Conservation (phyloP, 2,329 filamentous ascomycete species). For the Colletotrichum sp. region DNA sequence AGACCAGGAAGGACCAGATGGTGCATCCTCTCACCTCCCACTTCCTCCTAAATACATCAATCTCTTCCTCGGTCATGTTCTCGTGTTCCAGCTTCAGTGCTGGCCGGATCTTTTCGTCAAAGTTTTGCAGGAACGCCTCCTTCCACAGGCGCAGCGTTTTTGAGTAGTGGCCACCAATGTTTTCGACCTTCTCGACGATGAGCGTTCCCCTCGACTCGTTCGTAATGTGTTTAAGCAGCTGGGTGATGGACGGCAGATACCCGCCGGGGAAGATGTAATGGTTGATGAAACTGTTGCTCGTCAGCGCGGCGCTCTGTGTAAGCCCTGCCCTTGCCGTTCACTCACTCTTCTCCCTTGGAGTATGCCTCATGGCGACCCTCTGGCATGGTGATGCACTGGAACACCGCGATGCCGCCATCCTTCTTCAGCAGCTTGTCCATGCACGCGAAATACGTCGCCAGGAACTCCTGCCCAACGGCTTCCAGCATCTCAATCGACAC, state of each 20-base stretch:
- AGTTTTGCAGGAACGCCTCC: slow-evolving; percentile 68
- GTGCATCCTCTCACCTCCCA: slow-evolving; percentile 61
- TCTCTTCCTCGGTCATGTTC: slow-evolving; percentile 63
- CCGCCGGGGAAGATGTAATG: slow-evolving; percentile 83
- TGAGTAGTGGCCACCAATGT: slow-evolving; percentile 77
- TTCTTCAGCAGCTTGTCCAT: slow-evolving; percentile 69
- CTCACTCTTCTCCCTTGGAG: slow-evolving; percentile 66
- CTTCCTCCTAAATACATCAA: slow-evolving; percentile 72
- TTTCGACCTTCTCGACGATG: slow-evolving; percentile 71
- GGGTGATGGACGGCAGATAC: slow-evolving; percentile 65
- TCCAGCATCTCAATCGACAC: slow-evolving; percentile 82
- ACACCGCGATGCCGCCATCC: slow-evolving; percentile 69
- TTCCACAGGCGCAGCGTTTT: slow-evolving; percentile 73
- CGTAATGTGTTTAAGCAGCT: slow-evolving; percentile 64
- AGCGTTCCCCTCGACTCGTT: slow-evolving; percentile 65
- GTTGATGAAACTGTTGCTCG: slow-evolving; percentile 64
- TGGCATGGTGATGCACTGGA: slow-evolving; percentile 81
- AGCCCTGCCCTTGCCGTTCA: background rate
- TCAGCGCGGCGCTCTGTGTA: background rate
- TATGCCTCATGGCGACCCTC: slow-evolving; percentile 71
- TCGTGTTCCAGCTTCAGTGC: slow-evolving; percentile 64
- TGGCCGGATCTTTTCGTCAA: slow-evolving; percentile 63
- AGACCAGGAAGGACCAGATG: background rate
- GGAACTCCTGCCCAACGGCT: slow-evolving; percentile 71
- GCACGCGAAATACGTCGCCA: slow-evolving; percentile 70